Evolutionary conservation across 805 yeast genomes (phyloP), one percentile per base, ranked within the genome.

Genomic region (Helenozyma baotianmanensis): DNA sequence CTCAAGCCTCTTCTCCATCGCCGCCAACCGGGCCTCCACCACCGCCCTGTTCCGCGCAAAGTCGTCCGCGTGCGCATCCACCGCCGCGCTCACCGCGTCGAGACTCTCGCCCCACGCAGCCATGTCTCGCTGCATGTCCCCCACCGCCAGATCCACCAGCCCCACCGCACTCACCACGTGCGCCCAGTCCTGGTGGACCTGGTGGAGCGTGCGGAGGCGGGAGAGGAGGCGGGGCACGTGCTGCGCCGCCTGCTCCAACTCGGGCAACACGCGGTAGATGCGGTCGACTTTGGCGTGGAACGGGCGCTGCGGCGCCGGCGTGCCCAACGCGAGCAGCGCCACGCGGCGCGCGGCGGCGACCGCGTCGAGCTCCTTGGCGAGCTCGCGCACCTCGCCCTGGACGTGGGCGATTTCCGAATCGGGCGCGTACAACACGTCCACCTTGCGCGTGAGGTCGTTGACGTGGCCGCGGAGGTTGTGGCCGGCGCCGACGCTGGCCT

Each of bases 341-440:
- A 54, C 30, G 21, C 53, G 39, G 18, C 46, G 42, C 18, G 39
- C 44, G 4, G 57, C 40, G 2, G 42, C 44, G 21, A 54, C 35
- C 9, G 45, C 38, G 15, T 62, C 69, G 13, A 53, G 39, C 12
- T 56, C 58, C 25, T 44, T 42, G 14, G 48, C 48, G 19, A 62
- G 34, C n/a, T 36, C 33, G 9, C 40, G 30, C 6, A 64, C 44
- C 14, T 56, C 54, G 8, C 39, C 35, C 27, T 57, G 53, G 21
- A 63, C 39, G 15, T 36, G 36, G 10, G 35, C 50, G 22, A 60
- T 27, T 10, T 52, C 51, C 36, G 48, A 54, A 18, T 59, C 62
- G 1, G 70, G 70, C 31, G 60, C 60, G 34, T 56, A 46, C 9
- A 65, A 46, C 12, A 64, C 53, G 21, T 54, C 53, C 11, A 61